phyloP scores from a whole-genome alignment of 306 rosid species.

The Dryas octopetala region DNA sequence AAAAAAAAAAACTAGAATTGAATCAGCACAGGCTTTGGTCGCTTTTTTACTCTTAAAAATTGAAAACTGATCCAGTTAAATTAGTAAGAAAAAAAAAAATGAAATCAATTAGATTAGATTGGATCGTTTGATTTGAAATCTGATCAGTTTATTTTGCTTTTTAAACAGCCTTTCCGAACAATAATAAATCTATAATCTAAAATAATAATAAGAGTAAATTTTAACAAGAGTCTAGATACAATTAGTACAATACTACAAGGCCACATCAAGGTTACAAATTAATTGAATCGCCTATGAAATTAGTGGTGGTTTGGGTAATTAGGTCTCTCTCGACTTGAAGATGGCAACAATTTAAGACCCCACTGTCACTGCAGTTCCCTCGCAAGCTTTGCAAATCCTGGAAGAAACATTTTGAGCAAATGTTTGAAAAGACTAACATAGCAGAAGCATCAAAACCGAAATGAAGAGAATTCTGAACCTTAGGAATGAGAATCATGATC shows the following conservation, averaged over 20 bases:
- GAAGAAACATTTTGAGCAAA: background rate
- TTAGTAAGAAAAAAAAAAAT: too few species aligned
- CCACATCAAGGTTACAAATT: background rate
- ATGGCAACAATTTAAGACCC: background rate
- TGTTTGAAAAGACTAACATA: background rate
- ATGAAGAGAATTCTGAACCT: background rate
- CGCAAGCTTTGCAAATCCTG: background rate
- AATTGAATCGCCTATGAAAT: background rate
- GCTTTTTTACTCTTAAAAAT: too few species aligned
- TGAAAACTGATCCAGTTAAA: too few species aligned
- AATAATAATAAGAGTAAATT: too few species aligned
- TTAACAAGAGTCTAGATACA: too few species aligned
- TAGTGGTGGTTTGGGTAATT: background rate
- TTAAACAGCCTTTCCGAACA: too few species aligned
- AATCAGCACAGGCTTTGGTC: too few species aligned
- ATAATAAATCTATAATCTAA: too few species aligned
- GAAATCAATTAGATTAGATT: too few species aligned
- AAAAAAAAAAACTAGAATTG: too few species aligned
- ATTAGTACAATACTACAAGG: background rate
- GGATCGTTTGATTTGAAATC: too few species aligned
- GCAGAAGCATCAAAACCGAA: background rate
- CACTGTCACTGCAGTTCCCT: background rate
- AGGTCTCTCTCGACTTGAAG: background rate
- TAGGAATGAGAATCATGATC: background rate
- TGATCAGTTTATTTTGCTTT: too few species aligned